Base-by-base conservation (phyloP, 345 rosid genomes). In the Raphanus sativus region DNA sequence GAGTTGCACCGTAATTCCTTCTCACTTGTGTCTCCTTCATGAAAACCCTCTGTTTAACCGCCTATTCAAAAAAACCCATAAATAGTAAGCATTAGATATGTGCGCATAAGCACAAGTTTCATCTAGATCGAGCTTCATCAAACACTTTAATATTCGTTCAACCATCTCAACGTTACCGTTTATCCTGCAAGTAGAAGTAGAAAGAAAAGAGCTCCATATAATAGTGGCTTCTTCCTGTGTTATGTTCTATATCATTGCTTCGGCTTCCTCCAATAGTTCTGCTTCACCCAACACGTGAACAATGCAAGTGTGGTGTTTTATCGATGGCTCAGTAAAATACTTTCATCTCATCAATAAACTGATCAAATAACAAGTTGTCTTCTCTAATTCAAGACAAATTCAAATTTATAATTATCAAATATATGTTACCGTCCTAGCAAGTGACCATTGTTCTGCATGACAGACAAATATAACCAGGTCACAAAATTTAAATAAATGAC, bases 241-340 rank as follows among this genome's bases (percentile, higher is more conserved):
- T 91, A 87, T 86, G 26, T 65, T 85, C 83, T 66, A 77, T 73
- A 91, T 81, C 7, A 89, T 67, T 75, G 82, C 80, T 71, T 86
- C 91, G 62, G 96, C 94, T 73, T 91, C 90, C 75, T 87, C 85
- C 0, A 94, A 71, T 8, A 64, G 77, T 58, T 94, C 92, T 0
- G 83, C 88, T 58, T 88, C 81, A 66, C 89, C 97, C 42, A 88
- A 72, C 61, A 81, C 84, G 74, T 89, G 91, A 66, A 88, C 90
- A 85, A 88, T 76, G 61, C 91, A 89, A 74, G 80, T 84, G 40
- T 86, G 89, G 61, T 93, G 97, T 80, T 89, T 87, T 83, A 87
- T 67, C 1, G 87, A 85, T 28, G 92, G 96, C 64, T 85, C 71
- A 63, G 87, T 85, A 68, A 79, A 77, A 70, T 84, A 89, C 33